Percentiles rank a stretch among this genome's conserved stretches.
Evolutionary conservation across 208 protist species (phyloP).

Genomic region (Trypanosoma grayi): DNA sequence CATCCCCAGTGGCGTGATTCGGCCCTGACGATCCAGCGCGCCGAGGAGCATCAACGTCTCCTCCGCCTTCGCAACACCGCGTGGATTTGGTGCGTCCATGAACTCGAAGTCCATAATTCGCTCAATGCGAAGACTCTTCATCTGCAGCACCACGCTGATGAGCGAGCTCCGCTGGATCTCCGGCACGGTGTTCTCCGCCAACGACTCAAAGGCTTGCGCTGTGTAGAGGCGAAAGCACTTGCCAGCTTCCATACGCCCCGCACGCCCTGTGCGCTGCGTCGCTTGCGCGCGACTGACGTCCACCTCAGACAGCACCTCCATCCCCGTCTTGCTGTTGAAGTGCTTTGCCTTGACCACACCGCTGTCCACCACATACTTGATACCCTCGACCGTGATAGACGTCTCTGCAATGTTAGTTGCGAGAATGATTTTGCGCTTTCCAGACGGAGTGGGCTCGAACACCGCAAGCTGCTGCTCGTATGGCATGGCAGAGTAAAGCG

Average conservation of each 20-base stretch:
- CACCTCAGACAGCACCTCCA: slow-evolving; percentile 96
- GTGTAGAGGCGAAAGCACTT: slow-evolving; percentile 99
- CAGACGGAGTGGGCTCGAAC: slow-evolving; percentile 91
- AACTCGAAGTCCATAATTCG: slow-evolving; percentile 98
- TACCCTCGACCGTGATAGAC: slow-evolving; percentile 99
- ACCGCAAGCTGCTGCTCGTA: slow-evolving; percentile 96
- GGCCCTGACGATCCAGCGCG: slow-evolving; percentile 88
- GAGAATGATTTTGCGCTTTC: slow-evolving; percentile 94
- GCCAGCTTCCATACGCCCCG: slow-evolving; percentile 95
- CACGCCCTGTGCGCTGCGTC: slow-evolving; percentile 96
- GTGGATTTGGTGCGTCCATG: slow-evolving; percentile 95
- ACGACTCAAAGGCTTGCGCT: slow-evolving; percentile 91
- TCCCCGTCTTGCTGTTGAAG: slow-evolving; percentile 97
- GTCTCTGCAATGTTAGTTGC: slow-evolving; percentile 99
- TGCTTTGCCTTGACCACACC: slow-evolving; percentile 97
- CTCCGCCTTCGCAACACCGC: slow-evolving; percentile 90
- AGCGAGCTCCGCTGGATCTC: slow-evolving; percentile 99
- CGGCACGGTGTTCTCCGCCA: slow-evolving; percentile 95
- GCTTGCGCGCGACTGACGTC: slow-evolving; percentile 94
- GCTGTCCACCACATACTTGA: slow-evolving; percentile 98
- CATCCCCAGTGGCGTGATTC: slow-evolving; percentile 88
- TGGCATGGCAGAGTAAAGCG: slow-evolving; percentile 96
- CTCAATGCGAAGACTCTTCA: slow-evolving; percentile 96
- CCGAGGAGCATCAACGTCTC: slow-evolving; percentile 93
- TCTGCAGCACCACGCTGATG: slow-evolving; percentile 96